phyloP scores from a whole-genome alignment of 208 protist species.

The Trypanosoma mega region DNA sequence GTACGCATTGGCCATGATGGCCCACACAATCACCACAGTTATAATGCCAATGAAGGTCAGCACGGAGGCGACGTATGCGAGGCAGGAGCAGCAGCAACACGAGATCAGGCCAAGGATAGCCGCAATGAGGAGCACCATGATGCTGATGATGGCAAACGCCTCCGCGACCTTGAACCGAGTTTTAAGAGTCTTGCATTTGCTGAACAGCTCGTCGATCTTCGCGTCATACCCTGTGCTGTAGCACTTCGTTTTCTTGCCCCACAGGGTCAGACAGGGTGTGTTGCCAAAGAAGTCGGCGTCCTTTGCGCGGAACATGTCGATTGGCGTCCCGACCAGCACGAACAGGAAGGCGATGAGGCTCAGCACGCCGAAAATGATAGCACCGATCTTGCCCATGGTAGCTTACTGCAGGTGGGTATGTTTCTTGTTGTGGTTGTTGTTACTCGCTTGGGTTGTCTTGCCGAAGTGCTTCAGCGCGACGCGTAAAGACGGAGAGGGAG shows the following conservation, averaged over 20 bases:
- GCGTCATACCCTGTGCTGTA: conserved; percentile 22
- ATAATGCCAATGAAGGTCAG: conserved; percentile 31
- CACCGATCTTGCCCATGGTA: neutral
- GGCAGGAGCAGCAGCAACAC: conserved; percentile 45
- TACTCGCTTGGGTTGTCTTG: too few relatives aligned
- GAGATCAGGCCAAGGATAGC: conserved; percentile 21
- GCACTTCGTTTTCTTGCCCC: conserved; percentile 45
- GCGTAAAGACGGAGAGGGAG: too few relatives aligned
- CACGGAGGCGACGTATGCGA: conserved; percentile 29
- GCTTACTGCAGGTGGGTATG: neutral
- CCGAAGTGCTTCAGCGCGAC: too few relatives aligned
- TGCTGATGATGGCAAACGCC: conserved; percentile 40
- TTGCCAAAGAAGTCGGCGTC: conserved; percentile 22
- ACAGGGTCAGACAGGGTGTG: conserved; percentile 46
- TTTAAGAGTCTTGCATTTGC: conserved; percentile 22
- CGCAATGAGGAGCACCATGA: conserved; percentile 26
- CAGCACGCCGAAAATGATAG: conserved; percentile 35
- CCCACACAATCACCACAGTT: conserved; percentile 32
- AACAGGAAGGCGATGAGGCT: conserved; percentile 41
- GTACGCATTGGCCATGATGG: conserved; percentile 31
- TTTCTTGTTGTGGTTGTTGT: too few relatives aligned
- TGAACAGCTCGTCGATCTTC: conserved; percentile 20
- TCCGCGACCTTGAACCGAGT: conserved; percentile 40
- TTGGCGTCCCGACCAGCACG: conserved; percentile 43
- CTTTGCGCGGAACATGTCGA: conserved; percentile 43